A percentile compares a stretch with the other conserved stretches of the same genome.
Evolutionary conservation across 176 grass and related monocot species (phyloP).

Genomic region (Eragrostis nindensis): DNA sequence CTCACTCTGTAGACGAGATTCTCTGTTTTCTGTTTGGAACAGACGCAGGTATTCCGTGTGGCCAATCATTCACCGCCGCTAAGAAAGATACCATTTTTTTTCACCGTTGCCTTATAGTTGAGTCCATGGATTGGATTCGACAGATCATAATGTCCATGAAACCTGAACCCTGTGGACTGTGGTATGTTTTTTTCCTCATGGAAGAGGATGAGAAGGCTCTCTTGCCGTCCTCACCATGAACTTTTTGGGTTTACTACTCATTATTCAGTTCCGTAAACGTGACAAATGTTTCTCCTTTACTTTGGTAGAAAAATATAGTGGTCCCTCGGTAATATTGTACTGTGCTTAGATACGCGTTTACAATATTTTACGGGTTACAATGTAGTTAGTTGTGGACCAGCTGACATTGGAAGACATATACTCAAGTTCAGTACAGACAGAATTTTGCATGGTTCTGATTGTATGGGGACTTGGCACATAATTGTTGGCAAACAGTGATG

Average conservation of each 20-base stretch:
- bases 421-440: conserved; percentile 24
- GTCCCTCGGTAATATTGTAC: conserved; percentile 3
- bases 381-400: conserved; percentile 1
- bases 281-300: neutral
- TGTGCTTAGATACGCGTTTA: neutral
- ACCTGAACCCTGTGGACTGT: neutral
- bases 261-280: conserved; percentile 6
- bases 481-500: conserved; percentile 37
- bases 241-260: neutral
- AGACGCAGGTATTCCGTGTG: neutral
- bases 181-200: neutral
- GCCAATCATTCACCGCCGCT: neutral
- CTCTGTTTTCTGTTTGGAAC: neutral
- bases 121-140: conserved; percentile 5
- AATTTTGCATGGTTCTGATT: neutral
- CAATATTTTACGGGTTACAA: neutral
- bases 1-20: neutral
- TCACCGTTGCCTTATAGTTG: neutral
- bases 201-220: conserved; percentile 4
- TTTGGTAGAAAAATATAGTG: neutral
- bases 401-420: neutral
- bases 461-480: conserved; percentile 13
- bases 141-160: neutral
- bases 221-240: conserved; percentile 10
- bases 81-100: neutral